Evolutionary conservation across 345 rosid species (phyloP), one percentile per base, ranked within the genome.

Genomic region (Eucalyptus coolabah): DNA sequence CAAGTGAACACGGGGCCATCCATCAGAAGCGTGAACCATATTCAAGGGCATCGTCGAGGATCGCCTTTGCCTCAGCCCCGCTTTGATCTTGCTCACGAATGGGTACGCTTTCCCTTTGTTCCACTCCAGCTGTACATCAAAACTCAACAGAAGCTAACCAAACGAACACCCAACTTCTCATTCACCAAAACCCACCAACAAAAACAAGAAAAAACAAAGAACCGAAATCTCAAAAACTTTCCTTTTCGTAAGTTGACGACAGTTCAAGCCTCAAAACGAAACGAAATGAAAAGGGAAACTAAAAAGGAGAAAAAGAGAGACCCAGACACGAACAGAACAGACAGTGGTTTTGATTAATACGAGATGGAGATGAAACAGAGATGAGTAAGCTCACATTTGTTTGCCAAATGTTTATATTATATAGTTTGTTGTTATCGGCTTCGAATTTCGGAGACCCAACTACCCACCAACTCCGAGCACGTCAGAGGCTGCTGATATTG

Each of bases 21-120:
- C 97, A 95, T 94, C 95, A 26, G 90, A 92, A 93, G 92, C 95
- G 91, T 92, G 94, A 92, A 94, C 92, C 50, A 95, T 59, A 92
- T 94, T 97, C 94, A 94, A 91, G 86, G 99, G 95, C 99, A 96
- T 96, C 88, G 90, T 90, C 92, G 96, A 94, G 83, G 90, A 89
- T 92, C 90, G 28, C 42, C 28, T 93, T 21, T 94, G 94, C 89
- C 92, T 91, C 77, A 93, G 87, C 88, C 90, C 92, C 65, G 92
- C 88, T 90, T 89, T 92, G 83, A 95, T 86, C 88, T 93, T 93
- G 90, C 93, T 95, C 93, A 92, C 96, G 18, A 94, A 89, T 88
- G 97, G 97, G 88, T 88, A 94, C 94, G 69, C 95, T 92, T 92
- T 93, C 92, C 92, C 95, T 92, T 92, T 94, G 91, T 93, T 93